Evolutionary conservation across 2,329 filamentous ascomycete species (phyloP), one percentile per base, ranked within the genome.

Genomic region (Trichoderma harzianum): DNA sequence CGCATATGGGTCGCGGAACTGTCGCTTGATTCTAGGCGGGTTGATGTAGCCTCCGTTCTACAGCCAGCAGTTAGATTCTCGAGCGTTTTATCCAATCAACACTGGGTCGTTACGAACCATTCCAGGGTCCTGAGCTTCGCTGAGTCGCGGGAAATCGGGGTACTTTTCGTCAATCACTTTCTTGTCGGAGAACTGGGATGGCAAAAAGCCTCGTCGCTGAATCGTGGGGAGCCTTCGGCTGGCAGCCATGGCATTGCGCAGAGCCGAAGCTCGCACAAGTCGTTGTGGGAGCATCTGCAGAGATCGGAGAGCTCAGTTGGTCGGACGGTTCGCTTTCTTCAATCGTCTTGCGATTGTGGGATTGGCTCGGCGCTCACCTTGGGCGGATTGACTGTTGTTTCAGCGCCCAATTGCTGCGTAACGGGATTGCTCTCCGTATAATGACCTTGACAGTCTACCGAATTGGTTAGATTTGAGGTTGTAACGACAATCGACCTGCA

Each of bases 1-100:
- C 80, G 84, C 95, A 81, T 98, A 89, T 43, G 97, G 96, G 82
- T 98, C 96, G 81, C 96, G 93, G 85, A 94, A 93, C 82, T 94
- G 91, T 77, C 95, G 92, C 87, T 97, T 98, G 83, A 95, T 85
- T 69, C 87, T 84, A 16, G 90, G 89, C 72, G 93, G 92, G 84
- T 95, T 94, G 79, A 93, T 88, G 82, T 94, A 96, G 82, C 92
- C 92, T 79, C 93, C 93, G 82, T 95, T 97, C 92, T 95, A 80
- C 72, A 74, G 75, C 69, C 16, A 51, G 74, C 75, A 75, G 73
- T 78, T 64, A 74, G 76, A 79, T 73, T 79, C 73, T 18, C 18
- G 16, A 64, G 71, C 51, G 69, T 53, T 47, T 32, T 21, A 1
- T 43, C 16, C 61, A 16, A 58, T 3, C 39, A 53, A 61, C 28